These are phyloP conservation scores for Spathaspora sp. DNA, from an alignment of 1,139 yeast genomes.

Conservation along the genomic window DNA sequence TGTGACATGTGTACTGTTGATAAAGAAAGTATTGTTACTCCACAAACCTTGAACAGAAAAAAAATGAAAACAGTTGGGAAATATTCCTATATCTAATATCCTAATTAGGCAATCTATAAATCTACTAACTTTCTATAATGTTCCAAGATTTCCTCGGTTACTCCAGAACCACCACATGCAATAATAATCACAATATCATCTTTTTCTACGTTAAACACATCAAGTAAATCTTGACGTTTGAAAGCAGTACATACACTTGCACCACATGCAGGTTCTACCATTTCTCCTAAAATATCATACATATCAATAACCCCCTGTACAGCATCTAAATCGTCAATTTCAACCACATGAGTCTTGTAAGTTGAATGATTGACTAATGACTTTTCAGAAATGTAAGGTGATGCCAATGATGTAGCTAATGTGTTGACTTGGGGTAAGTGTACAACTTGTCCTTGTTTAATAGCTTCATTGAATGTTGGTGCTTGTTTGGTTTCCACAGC, in stretches of 20 bases:
- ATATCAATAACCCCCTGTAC: slow-evolving; percentile 29
- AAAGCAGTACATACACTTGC: slow-evolving; percentile 33
- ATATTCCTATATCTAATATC: neutral
- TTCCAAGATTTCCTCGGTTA: slow-evolving; percentile 20
- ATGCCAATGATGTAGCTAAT: slow-evolving; percentile 40
- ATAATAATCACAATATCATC: slow-evolving; percentile 37
- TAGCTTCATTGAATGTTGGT: slow-evolving; percentile 35
- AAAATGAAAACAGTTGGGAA: neutral
- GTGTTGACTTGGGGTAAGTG: slow-evolving; percentile 30
- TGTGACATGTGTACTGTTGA: neutral
- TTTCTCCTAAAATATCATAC: slow-evolving; percentile 22
- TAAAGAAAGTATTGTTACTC: neutral
- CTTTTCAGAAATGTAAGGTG: slow-evolving; percentile 34
- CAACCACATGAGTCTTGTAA: slow-evolving; percentile 22
- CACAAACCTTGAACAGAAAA: neutral
- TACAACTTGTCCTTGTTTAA: slow-evolving; percentile 28
- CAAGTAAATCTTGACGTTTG: slow-evolving; percentile 21
- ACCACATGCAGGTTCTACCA: slow-evolving; percentile 47
- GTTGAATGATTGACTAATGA: slow-evolving; percentile 26
- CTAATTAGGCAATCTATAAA: neutral
- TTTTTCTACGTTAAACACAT: slow-evolving; percentile 21
- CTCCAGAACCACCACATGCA: slow-evolving; percentile 43
- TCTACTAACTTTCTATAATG: slow-evolving; percentile 18
- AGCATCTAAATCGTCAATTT: slow-evolving; percentile 39
- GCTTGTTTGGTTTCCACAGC: slow-evolving; percentile 41